These are phyloP conservation scores for Phytophthora chlamydospora DNA, from an alignment of 352 stramenopile species.

Conservation along the genomic window DNA sequence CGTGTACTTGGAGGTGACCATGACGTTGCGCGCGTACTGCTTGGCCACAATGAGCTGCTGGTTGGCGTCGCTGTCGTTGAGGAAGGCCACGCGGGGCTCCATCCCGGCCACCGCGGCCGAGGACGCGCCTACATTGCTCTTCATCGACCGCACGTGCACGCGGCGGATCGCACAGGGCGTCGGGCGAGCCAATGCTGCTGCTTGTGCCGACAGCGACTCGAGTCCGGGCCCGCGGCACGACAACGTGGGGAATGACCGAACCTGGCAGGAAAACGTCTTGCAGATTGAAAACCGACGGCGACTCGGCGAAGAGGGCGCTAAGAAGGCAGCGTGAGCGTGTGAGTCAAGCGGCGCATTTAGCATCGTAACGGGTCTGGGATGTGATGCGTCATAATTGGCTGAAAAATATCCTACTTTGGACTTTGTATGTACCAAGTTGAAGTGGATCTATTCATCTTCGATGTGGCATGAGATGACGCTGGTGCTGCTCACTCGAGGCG, in stretches of 20 bases:
- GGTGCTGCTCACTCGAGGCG: no score
- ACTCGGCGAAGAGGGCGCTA: constrained; percentile 8
- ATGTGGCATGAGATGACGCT: not conserved
- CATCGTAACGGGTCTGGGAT: constrained; percentile 17
- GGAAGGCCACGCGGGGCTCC: constrained; percentile 52
- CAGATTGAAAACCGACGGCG: constrained; percentile 13
- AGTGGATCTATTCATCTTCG: constrained; percentile 25
- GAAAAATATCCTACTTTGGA: not conserved
- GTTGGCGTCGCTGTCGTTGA: constrained; percentile 64
- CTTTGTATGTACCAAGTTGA: constrained; percentile 17
- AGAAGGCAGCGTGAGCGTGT: not conserved
- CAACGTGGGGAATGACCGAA: constrained; percentile 2
- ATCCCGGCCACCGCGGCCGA: constrained; percentile 21
- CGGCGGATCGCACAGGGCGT: constrained; percentile 11
- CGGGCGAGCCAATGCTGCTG: constrained; percentile 23
- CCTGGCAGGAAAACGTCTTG: no score
- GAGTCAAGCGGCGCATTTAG: constrained; percentile 14
- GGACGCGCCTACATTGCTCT: constrained; percentile 15
- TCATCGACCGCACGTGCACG: constrained; percentile 27
- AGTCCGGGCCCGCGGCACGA: constrained; percentile 1
- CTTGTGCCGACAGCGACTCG: constrained; percentile 6
- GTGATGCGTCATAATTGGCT: constrained; percentile 6
- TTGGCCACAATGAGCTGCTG: constrained; percentile 53
- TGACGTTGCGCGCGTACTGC: constrained; percentile 78
- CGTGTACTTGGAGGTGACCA: constrained; percentile 94